Evolutionary conservation across 164 flowering plant species (phyloP).

Genomic region (Vitis riparia): DNA sequence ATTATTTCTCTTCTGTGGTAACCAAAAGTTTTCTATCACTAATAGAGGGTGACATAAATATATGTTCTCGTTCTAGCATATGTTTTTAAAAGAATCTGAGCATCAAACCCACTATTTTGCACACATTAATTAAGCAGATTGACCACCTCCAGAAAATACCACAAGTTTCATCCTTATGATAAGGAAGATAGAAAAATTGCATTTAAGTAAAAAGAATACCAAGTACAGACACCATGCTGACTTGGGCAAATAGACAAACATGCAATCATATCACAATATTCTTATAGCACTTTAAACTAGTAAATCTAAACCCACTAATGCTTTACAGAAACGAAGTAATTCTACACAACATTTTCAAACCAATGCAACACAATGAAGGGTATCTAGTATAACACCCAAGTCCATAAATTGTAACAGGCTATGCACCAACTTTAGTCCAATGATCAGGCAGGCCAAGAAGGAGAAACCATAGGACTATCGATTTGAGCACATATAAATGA

Average conservation of each 20-base stretch:
- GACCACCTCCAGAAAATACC: not conserved
- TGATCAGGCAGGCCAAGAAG: too few species aligned
- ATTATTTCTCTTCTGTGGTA: too few species aligned
- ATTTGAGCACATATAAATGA: not conserved
- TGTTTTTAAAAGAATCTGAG: too few species aligned
- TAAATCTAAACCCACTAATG: not conserved
- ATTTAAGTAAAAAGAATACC: not conserved
- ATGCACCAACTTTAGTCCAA: not conserved
- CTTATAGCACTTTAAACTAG: not conserved
- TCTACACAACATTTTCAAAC: too few species aligned
- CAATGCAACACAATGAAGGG: too few species aligned
- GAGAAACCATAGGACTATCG: not conserved
- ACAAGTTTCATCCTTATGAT: not conserved
- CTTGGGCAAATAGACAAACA: not conserved
- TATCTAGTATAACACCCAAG: not conserved
- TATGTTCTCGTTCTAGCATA: too few species aligned
- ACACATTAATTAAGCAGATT: not conserved
- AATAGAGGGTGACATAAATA: too few species aligned
- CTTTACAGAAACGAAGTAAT: too few species aligned
- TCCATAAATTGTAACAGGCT: not conserved
- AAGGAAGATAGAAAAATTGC: not conserved
- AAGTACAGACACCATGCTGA: not conserved
- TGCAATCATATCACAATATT: not conserved
- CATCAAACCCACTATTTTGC: too few species aligned
- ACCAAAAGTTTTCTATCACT: too few species aligned